Percentiles rank a stretch among this genome's conserved stretches.
These are phyloP conservation scores for Articulospora tetracladia DNA, from an alignment of 495 filamentous ascomycete species.

Conservation along the genomic window DNA sequence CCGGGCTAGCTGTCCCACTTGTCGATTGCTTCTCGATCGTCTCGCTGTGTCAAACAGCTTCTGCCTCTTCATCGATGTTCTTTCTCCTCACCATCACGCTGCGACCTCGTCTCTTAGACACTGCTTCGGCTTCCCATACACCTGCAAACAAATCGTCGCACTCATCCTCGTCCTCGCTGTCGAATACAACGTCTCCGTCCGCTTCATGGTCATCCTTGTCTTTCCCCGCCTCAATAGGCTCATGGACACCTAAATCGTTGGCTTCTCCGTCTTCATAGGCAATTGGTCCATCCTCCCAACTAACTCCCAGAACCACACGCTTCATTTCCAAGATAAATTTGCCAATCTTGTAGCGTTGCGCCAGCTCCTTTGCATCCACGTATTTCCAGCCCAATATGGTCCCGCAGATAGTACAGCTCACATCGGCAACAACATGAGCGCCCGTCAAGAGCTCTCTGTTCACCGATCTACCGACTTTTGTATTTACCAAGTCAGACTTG, in stretches of 20 bases:
- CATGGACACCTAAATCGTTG: slow-evolving; percentile 1
- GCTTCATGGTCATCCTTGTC: slow-evolving; percentile 20
- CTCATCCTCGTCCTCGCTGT: slow-evolving; percentile 90
- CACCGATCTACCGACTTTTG: slow-evolving; percentile 48
- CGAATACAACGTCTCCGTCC: slow-evolving; percentile 61
- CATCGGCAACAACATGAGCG: slow-evolving; percentile 60
- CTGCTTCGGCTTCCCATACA: slow-evolving; percentile 72
- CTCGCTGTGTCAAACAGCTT: background rate
- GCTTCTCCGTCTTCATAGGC: slow-evolving; percentile 8
- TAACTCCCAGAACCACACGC: slow-evolving; percentile 58
- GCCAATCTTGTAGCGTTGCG: slow-evolving; percentile 88
- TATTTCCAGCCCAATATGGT: slow-evolving; percentile 91
- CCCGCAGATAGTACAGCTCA: slow-evolving; percentile 54
- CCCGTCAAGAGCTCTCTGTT: slow-evolving; percentile 77
- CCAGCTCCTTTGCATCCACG: slow-evolving; percentile 73
- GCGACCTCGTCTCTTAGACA: slow-evolving; percentile 57
- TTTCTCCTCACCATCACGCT: slow-evolving; percentile 32
- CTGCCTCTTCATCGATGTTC: background rate
- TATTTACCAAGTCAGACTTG: slow-evolving; percentile 36
- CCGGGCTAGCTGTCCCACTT: background rate
- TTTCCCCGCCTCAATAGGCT: background rate
- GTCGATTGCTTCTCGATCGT: background rate
- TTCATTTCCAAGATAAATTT: slow-evolving; percentile 94
- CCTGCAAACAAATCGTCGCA: slow-evolving; percentile 92
- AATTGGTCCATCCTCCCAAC: slow-evolving; percentile 58